These are phyloP conservation scores for Eucalyptus coolabah DNA, from an alignment of 345 rosid species.

Conservation along the genomic window DNA sequence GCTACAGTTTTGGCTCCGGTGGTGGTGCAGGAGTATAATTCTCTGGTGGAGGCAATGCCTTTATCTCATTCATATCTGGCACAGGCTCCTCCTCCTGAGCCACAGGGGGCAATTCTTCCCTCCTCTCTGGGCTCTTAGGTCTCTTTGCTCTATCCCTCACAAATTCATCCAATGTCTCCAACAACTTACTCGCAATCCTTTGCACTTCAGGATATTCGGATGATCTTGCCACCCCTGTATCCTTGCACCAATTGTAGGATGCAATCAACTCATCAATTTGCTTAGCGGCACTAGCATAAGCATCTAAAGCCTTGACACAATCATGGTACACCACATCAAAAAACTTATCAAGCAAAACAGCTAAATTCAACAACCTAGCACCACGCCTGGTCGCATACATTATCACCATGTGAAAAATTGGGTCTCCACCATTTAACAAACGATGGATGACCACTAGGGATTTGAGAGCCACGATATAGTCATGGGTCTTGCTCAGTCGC, in stretches of 20 bases:
- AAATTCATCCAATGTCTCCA: constrained; percentile 63
- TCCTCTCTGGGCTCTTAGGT: constrained; percentile 43
- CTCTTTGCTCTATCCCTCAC: constrained; percentile 48
- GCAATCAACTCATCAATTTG: constrained; percentile 61
- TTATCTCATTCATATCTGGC: constrained; percentile 55
- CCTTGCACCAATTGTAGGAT: constrained; percentile 70
- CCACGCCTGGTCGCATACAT: too few relatives aligned
- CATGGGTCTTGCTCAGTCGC: too few relatives aligned
- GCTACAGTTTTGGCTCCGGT: background rate
- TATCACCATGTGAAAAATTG: too few relatives aligned
- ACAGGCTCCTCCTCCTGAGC: constrained; percentile 16
- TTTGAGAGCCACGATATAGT: too few relatives aligned
- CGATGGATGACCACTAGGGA: too few relatives aligned
- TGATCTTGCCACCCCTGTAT: constrained; percentile 57
- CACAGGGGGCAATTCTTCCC: constrained; percentile 9
- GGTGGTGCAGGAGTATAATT: background rate
- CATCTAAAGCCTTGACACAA: constrained; percentile 63
- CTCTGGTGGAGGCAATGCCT: constrained; percentile 69
- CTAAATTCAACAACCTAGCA: background rate
- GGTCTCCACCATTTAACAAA: too few relatives aligned
- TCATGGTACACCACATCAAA: constrained; percentile 53
- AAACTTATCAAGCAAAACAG: constrained; percentile 61
- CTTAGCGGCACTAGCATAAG: constrained; percentile 59
- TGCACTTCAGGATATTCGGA: constrained; percentile 76
- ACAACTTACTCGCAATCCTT: constrained; percentile 49